Conservation (phyloP, 2,329 filamentous ascomycete genomes). For the Fusarium tupiense region DNA sequence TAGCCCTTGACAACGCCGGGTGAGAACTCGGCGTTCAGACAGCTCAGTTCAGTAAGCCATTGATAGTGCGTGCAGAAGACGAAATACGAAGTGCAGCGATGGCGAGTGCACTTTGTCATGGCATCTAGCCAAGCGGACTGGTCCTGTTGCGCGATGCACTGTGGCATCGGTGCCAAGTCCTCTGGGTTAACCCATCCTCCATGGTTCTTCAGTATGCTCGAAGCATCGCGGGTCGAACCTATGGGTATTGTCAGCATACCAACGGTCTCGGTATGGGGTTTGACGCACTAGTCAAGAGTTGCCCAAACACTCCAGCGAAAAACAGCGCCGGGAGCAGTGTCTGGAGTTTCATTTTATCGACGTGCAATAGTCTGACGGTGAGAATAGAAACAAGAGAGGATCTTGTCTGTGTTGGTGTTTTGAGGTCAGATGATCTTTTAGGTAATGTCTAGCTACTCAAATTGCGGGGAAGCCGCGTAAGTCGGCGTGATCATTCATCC, state of each 20-base stretch:
- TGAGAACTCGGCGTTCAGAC: constrained; percentile 19
- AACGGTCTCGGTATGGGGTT: background rate
- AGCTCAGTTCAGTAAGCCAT: constrained; percentile 31
- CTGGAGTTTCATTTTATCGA: background rate
- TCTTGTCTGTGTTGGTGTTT: background rate
- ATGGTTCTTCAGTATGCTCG: background rate
- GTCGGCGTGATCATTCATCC: background rate
- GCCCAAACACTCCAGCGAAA: background rate
- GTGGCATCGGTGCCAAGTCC: constrained; percentile 24
- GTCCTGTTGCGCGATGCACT: constrained; percentile 29
- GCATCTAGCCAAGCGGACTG: constrained; percentile 6
- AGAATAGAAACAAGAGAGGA: background rate
- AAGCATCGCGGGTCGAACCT: background rate
- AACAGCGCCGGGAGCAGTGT: background rate
- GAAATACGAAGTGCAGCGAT: constrained; percentile 24
- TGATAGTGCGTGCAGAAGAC: constrained; percentile 24
- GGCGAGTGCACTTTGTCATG: constrained; percentile 24
- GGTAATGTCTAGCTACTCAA: background rate
- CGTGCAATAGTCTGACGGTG: background rate
- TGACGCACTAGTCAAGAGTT: constrained; percentile 6
- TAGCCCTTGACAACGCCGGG: background rate
- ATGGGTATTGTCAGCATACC: background rate
- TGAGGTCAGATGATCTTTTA: background rate
- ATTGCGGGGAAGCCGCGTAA: background rate
- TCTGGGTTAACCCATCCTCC: constrained; percentile 29